phyloP scores from a whole-genome alignment of 2,329 filamentous ascomycete species.

The Aplosporella prunicola region DNA sequence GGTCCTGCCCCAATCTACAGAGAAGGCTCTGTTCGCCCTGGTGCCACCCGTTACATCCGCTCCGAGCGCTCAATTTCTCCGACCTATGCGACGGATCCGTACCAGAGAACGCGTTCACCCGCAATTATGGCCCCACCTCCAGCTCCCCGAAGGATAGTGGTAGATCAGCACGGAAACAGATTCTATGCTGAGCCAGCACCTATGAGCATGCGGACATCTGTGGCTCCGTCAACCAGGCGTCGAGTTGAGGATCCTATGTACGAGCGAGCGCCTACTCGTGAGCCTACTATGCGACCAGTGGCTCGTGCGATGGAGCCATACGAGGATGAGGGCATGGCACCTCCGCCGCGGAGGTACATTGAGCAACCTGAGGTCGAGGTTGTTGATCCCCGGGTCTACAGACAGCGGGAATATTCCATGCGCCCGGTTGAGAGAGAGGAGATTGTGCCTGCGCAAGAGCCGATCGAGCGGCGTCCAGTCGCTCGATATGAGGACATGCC shows the following conservation, averaged over 20 bases:
- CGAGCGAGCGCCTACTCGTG: conserved; percentile 50
- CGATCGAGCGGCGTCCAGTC: conserved; percentile 20
- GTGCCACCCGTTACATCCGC: conserved; percentile 29
- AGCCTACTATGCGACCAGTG: conserved; percentile 41
- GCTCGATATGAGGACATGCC: conserved; percentile 29
- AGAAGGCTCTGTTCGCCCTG: conserved; percentile 30
- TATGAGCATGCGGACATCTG: conserved; percentile 27
- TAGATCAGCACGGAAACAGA: conserved; percentile 75
- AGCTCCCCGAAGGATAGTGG: conserved; percentile 56
- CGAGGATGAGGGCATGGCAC: conserved; percentile 28
- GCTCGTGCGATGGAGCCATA: conserved; percentile 43
- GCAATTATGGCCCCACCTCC: conserved; percentile 35
- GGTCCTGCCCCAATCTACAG: conserved; percentile 27
- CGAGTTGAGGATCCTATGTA: conserved; percentile 53
- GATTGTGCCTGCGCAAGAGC: conserved; percentile 12
- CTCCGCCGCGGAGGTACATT: conserved; percentile 44
- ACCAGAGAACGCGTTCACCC: conserved; percentile 26
- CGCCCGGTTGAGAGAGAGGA: conserved; percentile 32
- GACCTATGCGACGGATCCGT: conserved; percentile 26
- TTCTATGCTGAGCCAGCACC: conserved; percentile 51
- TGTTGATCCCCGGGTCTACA: conserved; percentile 46
- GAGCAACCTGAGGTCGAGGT: conserved; percentile 52
- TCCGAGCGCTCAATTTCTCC: conserved; percentile 34
- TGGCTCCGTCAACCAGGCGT: conserved; percentile 40
- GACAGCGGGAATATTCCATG: conserved; percentile 49